Base-by-base conservation (phyloP, 148 eudicot genomes). In the Amaranthus hypochondriacus region DNA sequence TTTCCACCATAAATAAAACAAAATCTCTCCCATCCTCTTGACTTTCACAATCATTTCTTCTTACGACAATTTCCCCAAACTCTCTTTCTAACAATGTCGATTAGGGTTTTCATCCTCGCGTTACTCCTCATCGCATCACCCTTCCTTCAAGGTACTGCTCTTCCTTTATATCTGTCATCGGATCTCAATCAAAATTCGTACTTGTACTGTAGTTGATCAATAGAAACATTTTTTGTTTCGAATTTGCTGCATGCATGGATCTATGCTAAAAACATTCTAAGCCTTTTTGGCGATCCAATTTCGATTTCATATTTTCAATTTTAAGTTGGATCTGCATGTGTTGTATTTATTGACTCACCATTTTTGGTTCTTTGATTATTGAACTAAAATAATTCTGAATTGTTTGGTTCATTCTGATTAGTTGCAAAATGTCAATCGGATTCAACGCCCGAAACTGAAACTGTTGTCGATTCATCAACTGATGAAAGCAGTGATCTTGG, bases 371-470 rank as follows among this genome's bases (percentile, higher is more conserved):
- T 6, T 50, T 73, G 3, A 21, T 11, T 50, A 7, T 59, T 57
- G 44, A 15, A 66, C 12, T 6, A 14, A 3, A 18, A 9, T 6
- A 7, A n/a, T 64, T 47, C 5, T 50, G 21, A 5, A 65, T 78
- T 72, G 58, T 57, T 57, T 66, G 68, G 72, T 73, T 51, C 2
- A 62, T 14, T 76, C 62, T 53, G 63, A 67, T 53, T 66, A 93
- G 98, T 89, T 80, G 91, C 87, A 14, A 87, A 91, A 72, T 84
- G 87, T 81, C 85, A 93, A 79, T 76, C 91, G 15, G 94, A 87
- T 9, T 66, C 85, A 5, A 85, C 79, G 54, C 66, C 46, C 0
- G 83, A 72, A 46, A 69, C 73, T 0, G 83, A 72, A 46, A 69
- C 73, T 4, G 81, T 74, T 62, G 81, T 81, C 0, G 93, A 84